Percentiles rank a stretch among this genome's conserved stretches.
These are phyloP conservation scores for Lipomyces sp. DNA, from an alignment of 805 yeast genomes.

Conservation along the genomic window DNA sequence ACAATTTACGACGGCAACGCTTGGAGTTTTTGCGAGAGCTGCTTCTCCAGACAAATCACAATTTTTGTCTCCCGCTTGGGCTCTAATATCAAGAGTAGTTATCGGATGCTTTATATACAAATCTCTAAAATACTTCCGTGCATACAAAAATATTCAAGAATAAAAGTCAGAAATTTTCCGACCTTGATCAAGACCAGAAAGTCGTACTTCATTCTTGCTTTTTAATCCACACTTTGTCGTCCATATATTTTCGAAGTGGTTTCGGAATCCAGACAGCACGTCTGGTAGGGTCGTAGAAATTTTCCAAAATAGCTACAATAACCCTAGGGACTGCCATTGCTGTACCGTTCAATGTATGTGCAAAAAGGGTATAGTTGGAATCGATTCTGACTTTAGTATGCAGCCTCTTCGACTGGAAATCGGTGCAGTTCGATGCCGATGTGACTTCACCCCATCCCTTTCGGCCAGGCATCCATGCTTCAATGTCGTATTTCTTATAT, in stretches of 20 bases:
- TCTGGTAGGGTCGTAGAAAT: conserved; percentile 60
- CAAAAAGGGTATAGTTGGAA: conserved; percentile 44
- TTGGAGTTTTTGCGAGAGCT: too few species aligned
- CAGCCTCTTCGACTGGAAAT: conserved; percentile 82
- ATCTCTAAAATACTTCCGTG: too few species aligned
- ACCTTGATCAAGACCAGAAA: too few species aligned
- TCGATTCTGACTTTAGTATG: conserved; percentile 55
- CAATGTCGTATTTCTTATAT: conserved; percentile 83
- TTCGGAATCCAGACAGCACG: conserved; percentile 61
- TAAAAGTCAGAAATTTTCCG: too few species aligned
- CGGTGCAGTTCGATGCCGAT: conserved; percentile 88
- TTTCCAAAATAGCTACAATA: conserved; percentile 85
- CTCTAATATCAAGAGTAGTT: too few species aligned
- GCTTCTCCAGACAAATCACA: too few species aligned
- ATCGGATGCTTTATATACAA: too few species aligned
- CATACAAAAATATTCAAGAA: too few species aligned
- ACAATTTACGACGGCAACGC: too few species aligned
- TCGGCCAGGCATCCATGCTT: conserved; percentile 98
- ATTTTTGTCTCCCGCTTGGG: too few species aligned
- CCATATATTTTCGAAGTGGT: conserved; percentile 70
- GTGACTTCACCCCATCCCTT: conserved; percentile 90
- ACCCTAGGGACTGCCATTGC: conserved; percentile 94
- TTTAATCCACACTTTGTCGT: conserved; percentile 47
- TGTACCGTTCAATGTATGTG: conserved; percentile 89
- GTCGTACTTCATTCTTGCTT: conserved; percentile 9